These are phyloP conservation scores for Avicennia marina DNA, from an alignment of 257 asterid genomes.

Conservation along the genomic window DNA sequence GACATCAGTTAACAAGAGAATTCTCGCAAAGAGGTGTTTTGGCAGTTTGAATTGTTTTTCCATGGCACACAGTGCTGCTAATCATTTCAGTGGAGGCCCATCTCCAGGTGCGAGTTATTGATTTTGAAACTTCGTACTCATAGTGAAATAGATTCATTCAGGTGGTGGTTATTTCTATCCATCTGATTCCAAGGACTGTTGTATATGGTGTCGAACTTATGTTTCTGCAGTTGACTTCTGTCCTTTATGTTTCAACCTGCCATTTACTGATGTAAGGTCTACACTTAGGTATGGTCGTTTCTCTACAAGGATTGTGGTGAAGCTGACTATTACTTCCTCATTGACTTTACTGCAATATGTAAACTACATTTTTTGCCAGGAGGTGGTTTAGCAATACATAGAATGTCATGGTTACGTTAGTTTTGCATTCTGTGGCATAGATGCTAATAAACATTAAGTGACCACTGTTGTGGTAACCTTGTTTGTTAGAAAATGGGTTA, in stretches of 20 bases:
- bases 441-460: background rate
- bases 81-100: conserved; percentile 50
- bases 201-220: background rate
- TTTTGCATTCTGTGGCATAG: background rate
- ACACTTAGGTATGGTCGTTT: background rate
- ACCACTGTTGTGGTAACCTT: background rate
- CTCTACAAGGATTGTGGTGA: background rate
- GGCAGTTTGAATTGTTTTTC: conserved; percentile 24
- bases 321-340: background rate
- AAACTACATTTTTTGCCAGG: background rate
- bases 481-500: background rate
- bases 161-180: conserved; percentile 1
- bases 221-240: background rate
- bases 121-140: conserved; percentile 9
- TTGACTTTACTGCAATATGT: background rate
- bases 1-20: conserved; percentile 19
- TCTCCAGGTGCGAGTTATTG: conserved; percentile 48
- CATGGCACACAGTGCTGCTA: conserved; percentile 58
- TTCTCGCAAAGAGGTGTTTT: background rate
- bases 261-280: too few species aligned
- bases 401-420: too few species aligned
- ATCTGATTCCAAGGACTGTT: background rate
- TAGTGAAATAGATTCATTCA: conserved; percentile 3
- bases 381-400: background rate
- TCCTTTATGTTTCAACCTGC: background rate